Evolutionary conservation across 108 stramenopile species (phyloP).

Genomic region (Conticribra weissflogii): DNA sequence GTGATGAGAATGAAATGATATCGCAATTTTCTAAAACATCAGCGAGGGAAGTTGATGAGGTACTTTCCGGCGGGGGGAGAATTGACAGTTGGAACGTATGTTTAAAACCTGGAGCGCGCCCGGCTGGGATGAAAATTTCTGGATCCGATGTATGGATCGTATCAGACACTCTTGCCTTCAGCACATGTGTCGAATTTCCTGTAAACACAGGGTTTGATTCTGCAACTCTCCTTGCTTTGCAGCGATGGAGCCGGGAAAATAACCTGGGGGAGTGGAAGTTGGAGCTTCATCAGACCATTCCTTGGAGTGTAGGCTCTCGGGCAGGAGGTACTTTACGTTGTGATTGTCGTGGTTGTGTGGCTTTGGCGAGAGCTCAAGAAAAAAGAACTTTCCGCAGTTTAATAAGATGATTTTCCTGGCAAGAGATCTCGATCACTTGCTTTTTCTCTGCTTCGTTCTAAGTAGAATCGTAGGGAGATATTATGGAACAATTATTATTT

Average conservation of each 20-base stretch:
- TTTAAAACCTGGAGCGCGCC: slow-evolving; percentile 70
- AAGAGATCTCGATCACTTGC: too few species aligned
- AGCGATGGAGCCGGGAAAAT: slow-evolving; percentile 58
- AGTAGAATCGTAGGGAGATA: too few species aligned
- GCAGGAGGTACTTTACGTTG: slow-evolving; percentile 79
- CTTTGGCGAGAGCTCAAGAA: slow-evolving; percentile 62
- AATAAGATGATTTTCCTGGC: slow-evolving; percentile 68
- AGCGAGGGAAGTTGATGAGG: slow-evolving; percentile 56
- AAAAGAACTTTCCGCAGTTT: slow-evolving; percentile 69
- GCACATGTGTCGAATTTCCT: slow-evolving; percentile 77
- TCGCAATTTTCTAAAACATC: slow-evolving; percentile 14
- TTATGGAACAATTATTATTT: too few species aligned
- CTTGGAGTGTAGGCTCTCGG: slow-evolving; percentile 67
- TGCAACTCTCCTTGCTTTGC: slow-evolving; percentile 73
- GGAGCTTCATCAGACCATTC: slow-evolving; percentile 79
- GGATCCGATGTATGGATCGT: slow-evolving; percentile 60
- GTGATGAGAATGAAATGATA: slow-evolving; percentile 26
- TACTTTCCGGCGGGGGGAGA: slow-evolving; percentile 65
- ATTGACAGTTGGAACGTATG: slow-evolving; percentile 74
- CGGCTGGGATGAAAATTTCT: slow-evolving; percentile 69
- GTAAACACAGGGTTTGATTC: slow-evolving; percentile 53
- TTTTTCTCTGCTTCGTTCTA: too few species aligned
- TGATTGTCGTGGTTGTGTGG: slow-evolving; percentile 82
- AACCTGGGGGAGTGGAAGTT: slow-evolving; percentile 66
- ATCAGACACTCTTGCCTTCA: slow-evolving; percentile 65